Evolutionary conservation across 148 eudicot species (phyloP).

Genomic region (Tetragonia tetragonoides): DNA sequence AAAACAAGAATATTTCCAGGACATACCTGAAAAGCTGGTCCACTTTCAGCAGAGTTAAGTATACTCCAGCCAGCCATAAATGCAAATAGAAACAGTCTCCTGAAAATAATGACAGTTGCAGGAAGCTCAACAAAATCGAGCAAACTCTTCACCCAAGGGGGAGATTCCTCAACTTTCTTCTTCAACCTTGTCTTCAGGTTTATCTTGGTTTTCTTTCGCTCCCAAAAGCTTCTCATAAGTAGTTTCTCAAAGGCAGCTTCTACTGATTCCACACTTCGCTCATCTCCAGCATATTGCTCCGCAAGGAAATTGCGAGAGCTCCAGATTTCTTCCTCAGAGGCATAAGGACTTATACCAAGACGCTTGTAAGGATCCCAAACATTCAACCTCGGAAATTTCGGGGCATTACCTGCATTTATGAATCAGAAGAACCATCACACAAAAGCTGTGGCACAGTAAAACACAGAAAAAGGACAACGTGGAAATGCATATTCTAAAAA

Average conservation of each 20-base stretch:
- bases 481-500: too few species aligned
- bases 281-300: conserved; percentile 75
- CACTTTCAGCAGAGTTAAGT: conserved; percentile 84
- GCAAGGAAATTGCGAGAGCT: conserved; percentile 79
- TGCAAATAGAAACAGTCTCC: conserved; percentile 82
- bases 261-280: conserved; percentile 84
- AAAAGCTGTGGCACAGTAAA: background rate
- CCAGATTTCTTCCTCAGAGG: conserved; percentile 94
- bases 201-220: conserved; percentile 77
- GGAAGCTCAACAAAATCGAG: conserved; percentile 87
- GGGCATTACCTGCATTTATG: conserved; percentile 38
- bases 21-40: conserved; percentile 97
- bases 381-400: conserved; percentile 59
- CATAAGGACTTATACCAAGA: conserved; percentile 78
- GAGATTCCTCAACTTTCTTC: conserved; percentile 91
- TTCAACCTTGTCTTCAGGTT: conserved; percentile 86
- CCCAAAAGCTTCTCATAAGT: conserved; percentile 67
- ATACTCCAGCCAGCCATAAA: conserved; percentile 97
- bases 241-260: conserved; percentile 93
- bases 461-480: too few species aligned
- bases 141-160: conserved; percentile 87
- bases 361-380: conserved; percentile 98
- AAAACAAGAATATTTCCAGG: background rate
- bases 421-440: background rate
- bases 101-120: conserved; percentile 58